Conservation (phyloP, 441 rosid genomes). For the Biscutella laevigata region DNA sequence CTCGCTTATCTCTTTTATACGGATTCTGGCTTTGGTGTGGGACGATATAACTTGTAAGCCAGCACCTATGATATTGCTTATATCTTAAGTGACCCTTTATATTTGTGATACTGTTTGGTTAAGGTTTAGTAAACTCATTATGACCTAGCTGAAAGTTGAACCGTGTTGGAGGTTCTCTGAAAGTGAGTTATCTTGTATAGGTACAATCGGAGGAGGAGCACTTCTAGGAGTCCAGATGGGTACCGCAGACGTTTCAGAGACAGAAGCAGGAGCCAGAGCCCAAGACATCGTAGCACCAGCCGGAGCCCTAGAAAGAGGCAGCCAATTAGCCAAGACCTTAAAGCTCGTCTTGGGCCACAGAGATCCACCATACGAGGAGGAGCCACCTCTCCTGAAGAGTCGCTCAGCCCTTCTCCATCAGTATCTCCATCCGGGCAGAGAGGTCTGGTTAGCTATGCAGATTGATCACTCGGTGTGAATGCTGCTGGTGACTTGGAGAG, state of each 20-base stretch:
- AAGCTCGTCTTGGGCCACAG: conserved; percentile 67
- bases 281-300: conserved; percentile 35
- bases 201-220: conserved; percentile 45
- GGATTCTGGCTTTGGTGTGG: not conserved
- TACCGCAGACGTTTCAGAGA: conserved; percentile 41
- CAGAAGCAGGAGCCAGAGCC: conserved; percentile 51
- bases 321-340: conserved; percentile 57
- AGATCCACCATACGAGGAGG: conserved; percentile 33
- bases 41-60: not conserved
- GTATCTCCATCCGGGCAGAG: conserved; percentile 54
- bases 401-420: conserved; percentile 43
- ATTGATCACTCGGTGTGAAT: conserved; percentile 26
- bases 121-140: not conserved
- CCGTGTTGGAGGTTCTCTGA: not conserved
- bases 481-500: not conserved
- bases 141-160: not conserved
- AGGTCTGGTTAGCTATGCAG: conserved; percentile 79
- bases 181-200: conserved; percentile 28
- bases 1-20: conserved; percentile 11
- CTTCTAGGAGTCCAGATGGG: conserved; percentile 52
- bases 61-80: not conserved
- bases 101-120: not conserved
- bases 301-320: conserved; percentile 55
- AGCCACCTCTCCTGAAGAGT: conserved; percentile 34
- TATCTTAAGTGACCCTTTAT: not conserved